Percentiles rank a stretch among this genome's conserved stretches.
These are phyloP conservation scores for Leccinum obscurum DNA, from an alignment of 768 basidiomycete genomes.

Conservation along the genomic window DNA sequence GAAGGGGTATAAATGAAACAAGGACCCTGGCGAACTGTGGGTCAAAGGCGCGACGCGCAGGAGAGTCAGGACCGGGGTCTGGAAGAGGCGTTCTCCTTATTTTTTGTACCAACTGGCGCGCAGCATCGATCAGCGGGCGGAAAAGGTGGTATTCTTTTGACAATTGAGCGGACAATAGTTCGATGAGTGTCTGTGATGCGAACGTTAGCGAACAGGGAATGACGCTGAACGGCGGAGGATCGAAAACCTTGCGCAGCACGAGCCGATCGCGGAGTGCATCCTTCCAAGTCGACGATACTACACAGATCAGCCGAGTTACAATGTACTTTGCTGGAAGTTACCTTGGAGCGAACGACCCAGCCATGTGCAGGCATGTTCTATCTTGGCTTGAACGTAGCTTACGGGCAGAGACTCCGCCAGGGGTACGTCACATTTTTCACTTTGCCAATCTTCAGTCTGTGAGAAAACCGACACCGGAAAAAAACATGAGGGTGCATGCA, in stretches of 20 bases:
- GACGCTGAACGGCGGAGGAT: neutral
- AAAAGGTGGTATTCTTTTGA: constrained; percentile 29
- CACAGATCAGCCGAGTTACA: constrained; percentile 11
- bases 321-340: constrained; percentile 14
- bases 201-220: constrained; percentile 7
- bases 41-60: constrained; percentile 59
- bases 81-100: constrained; percentile 32
- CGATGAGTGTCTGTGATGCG: constrained; percentile 22
- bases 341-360: constrained; percentile 47
- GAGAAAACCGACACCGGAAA: constrained; percentile 5
- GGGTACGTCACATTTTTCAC: constrained; percentile 83
- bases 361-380: constrained; percentile 68
- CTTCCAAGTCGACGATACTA: constrained; percentile 51
- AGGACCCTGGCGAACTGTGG: constrained; percentile 65
- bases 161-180: constrained; percentile 27
- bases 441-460: constrained; percentile 86
- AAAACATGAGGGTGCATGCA: constrained; percentile 13
- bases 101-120: constrained; percentile 17
- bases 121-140: constrained; percentile 17
- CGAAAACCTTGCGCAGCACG: constrained; percentile 54
- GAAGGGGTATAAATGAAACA: constrained; percentile 66
- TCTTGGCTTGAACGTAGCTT: constrained; percentile 47
- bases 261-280: constrained; percentile 54
- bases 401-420: constrained; percentile 65
- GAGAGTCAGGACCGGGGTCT: constrained; percentile 43